phyloP scores from a whole-genome alignment of 1,284 basidiomycete species.

The Chondrostereum purpureum region DNA sequence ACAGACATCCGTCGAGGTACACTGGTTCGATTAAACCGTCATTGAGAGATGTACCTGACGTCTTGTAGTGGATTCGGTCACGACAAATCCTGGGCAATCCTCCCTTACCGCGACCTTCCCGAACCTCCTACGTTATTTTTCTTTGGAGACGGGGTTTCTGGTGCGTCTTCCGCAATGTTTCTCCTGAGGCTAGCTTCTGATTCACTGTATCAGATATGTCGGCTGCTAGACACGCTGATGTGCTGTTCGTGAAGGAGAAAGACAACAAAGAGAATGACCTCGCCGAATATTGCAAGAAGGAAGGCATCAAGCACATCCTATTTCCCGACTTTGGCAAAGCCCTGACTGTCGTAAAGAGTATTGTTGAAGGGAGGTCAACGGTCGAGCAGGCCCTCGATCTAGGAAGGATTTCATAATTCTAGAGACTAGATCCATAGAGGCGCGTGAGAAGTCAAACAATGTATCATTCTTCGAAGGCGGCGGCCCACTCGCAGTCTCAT shows the following conservation, averaged over 20 bases:
- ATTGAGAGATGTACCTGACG: background rate
- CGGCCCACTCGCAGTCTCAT: too few species aligned
- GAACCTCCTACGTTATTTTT: conserved; percentile 82
- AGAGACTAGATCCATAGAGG: too few species aligned
- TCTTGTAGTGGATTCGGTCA: conserved; percentile 72
- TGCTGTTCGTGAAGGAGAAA: conserved; percentile 86
- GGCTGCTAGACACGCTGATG: conserved; percentile 83
- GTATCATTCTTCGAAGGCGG: too few species aligned
- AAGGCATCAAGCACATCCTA: conserved; percentile 62
- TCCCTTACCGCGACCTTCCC: conserved; percentile 72
- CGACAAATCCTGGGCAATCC: conserved; percentile 88
- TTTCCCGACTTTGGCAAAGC: conserved; percentile 64
- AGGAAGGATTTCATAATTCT: too few species aligned
- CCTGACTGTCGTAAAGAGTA: conserved; percentile 49
- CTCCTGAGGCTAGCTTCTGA: conserved; percentile 1
- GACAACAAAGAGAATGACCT: conserved; percentile 80
- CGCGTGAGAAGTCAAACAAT: too few species aligned
- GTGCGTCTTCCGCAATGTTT: conserved; percentile 30
- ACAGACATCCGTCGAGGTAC: conserved; percentile 80
- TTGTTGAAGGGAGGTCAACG: conserved; percentile 55
- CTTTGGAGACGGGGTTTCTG: conserved; percentile 92
- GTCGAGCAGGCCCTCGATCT: conserved; percentile 35
- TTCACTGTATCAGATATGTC: conserved; percentile 60
- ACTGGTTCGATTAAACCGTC: conserved; percentile 11
- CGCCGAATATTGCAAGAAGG: conserved; percentile 66